Evolutionary conservation across 805 yeast species (phyloP).

Genomic region (Ogataea allantospora): DNA sequence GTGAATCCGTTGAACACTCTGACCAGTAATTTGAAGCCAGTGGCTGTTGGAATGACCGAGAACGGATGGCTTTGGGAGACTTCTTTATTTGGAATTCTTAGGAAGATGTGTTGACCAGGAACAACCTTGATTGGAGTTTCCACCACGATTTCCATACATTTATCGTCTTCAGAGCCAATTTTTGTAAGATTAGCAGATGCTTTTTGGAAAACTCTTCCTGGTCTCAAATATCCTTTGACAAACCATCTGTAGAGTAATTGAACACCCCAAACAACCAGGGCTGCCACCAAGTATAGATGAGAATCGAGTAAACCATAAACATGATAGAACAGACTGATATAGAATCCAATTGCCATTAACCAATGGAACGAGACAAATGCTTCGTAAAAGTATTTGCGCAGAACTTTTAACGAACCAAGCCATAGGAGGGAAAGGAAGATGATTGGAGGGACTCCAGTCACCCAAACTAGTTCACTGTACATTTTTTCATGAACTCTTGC

Average conservation of each 20-base stretch:
- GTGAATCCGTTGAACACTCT: constrained; percentile 50
- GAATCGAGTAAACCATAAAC: constrained; percentile 35
- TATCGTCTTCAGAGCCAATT: constrained; percentile 32
- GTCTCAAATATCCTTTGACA: constrained; percentile 46
- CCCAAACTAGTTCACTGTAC: constrained; percentile 24
- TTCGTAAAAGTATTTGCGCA: constrained; percentile 45
- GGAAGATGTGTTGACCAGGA: constrained; percentile 56
- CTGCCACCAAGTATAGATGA: constrained; percentile 47
- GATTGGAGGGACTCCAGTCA: constrained; percentile 50
- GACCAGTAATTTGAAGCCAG: constrained; percentile 42
- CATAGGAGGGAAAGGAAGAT: constrained; percentile 44
- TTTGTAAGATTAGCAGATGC: constrained; percentile 18
- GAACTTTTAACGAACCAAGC: constrained; percentile 38
- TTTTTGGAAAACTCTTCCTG: constrained; percentile 38
- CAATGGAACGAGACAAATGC: constrained; percentile 52
- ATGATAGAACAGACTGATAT: constrained; percentile 48
- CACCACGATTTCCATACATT: constrained; percentile 38
- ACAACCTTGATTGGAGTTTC: constrained; percentile 39
- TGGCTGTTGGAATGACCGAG: constrained; percentile 41
- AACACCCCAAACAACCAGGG: constrained; percentile 49
- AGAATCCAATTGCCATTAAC: constrained; percentile 49
- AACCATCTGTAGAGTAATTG: constrained; percentile 48
- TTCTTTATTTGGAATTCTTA: constrained; percentile 44
- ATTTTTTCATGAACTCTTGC: constrained; percentile 26
- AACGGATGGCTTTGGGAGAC: constrained; percentile 57